Conservation (phyloP, 495 filamentous ascomycete genomes). For the Aspergillus mulundensis region DNA sequence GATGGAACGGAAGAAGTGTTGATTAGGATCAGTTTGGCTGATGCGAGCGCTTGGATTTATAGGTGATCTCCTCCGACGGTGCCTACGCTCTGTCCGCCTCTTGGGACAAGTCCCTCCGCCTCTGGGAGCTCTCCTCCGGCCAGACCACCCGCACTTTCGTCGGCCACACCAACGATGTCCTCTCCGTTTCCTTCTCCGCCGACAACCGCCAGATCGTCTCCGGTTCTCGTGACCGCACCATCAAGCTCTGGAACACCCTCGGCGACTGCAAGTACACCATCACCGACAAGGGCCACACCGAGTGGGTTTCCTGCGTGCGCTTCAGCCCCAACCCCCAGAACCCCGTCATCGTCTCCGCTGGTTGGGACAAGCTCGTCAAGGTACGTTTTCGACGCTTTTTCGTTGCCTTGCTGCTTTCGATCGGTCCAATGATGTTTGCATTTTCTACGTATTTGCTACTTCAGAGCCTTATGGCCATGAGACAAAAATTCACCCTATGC, state of each 20-base stretch:
- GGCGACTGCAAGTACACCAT: slow-evolving; percentile 99
- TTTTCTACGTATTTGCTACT: slow-evolving; percentile 99
- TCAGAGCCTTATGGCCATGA: slow-evolving; percentile 97
- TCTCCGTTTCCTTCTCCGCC: slow-evolving; percentile 99
- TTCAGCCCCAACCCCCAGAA: slow-evolving; percentile 99
- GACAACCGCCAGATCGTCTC: slow-evolving; percentile 99
- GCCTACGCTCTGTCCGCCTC: slow-evolving; percentile 98
- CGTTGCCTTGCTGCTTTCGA: slow-evolving; percentile 11
- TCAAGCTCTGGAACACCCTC: slow-evolving; percentile 99
- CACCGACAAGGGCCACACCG: slow-evolving; percentile 98
- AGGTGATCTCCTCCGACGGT: slow-evolving; percentile 99
- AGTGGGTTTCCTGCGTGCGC: slow-evolving; percentile 99
- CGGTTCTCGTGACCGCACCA: slow-evolving; percentile 92
- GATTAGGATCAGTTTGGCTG: slow-evolving; percentile 29
- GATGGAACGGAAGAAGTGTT: slow-evolving; percentile 13
- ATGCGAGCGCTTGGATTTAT: slow-evolving; percentile 27
- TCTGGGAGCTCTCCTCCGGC: slow-evolving; percentile 97
- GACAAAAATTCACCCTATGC: slow-evolving; percentile 84
- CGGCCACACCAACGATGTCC: slow-evolving; percentile 98
- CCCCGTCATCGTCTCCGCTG: slow-evolving; percentile 97
- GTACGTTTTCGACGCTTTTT: slow-evolving; percentile 52
- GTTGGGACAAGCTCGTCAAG: slow-evolving; percentile 99
- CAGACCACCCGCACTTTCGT: slow-evolving; percentile 96
- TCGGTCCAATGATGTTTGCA: slow-evolving; percentile 83
- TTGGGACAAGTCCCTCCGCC: slow-evolving; percentile 99